Conservation (phyloP, 2,329 filamentous ascomycete genomes). For the Botryotinia globosa region DNA sequence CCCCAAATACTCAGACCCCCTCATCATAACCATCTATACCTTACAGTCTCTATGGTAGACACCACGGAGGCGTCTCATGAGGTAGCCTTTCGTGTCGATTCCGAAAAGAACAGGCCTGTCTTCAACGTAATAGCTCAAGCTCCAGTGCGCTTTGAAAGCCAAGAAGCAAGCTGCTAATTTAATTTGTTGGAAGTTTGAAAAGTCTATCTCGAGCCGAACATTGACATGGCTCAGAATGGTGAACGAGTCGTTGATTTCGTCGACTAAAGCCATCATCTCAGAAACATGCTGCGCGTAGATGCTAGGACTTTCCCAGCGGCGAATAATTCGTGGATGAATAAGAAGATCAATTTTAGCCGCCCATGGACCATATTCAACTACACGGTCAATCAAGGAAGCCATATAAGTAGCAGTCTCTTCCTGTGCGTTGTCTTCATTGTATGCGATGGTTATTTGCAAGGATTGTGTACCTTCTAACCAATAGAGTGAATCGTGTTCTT, state of each 20-base stretch:
- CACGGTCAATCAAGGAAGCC: background rate
- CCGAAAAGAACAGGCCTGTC: background rate
- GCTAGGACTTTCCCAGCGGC: background rate
- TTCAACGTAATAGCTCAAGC: background rate
- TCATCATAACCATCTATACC: background rate
- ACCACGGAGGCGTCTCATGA: constrained; percentile 1
- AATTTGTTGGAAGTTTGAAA: constrained; percentile 8
- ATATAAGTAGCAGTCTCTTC: constrained; percentile 4
- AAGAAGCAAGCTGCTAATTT: constrained; percentile 4
- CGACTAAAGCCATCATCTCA: background rate
- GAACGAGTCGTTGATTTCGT: background rate
- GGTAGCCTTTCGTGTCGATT: background rate
- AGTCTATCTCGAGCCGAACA: background rate
- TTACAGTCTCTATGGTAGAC: background rate
- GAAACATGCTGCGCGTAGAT: background rate
- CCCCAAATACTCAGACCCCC: too few species aligned
- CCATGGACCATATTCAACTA: constrained; percentile 3
- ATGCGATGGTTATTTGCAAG: constrained; percentile 1
- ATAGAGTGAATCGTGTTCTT: background rate
- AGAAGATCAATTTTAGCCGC: background rate
- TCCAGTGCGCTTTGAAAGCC: background rate
- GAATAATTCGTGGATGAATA: background rate
- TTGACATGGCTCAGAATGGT: background rate
- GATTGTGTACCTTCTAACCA: background rate
- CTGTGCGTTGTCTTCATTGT: background rate